Conservation (phyloP, 73 alveolate species). For the Paramecium pentaurelia region DNA sequence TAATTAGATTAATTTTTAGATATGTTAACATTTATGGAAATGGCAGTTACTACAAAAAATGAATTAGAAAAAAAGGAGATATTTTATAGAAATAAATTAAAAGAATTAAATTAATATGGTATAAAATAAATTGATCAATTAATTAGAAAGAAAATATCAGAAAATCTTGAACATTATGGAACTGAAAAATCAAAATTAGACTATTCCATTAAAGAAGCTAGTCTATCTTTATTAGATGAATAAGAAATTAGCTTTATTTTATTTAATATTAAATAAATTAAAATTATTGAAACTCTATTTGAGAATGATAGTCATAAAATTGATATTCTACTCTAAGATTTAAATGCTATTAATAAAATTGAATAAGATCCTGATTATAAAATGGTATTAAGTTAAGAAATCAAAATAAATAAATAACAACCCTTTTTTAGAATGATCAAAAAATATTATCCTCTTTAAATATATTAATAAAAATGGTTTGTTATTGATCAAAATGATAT, state of each 20-base stretch:
- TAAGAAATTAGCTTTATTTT: neutral
- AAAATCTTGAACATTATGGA: conserved; percentile 27
- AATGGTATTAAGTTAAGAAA: conserved; percentile 9
- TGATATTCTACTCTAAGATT: neutral
- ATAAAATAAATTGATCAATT: neutral
- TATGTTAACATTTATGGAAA: conserved; percentile 9
- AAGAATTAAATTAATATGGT: conserved; percentile 29
- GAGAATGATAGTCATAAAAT: neutral
- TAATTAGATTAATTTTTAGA: conserved; percentile 7
- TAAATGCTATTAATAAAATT: neutral
- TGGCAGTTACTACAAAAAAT: conserved; percentile 21
- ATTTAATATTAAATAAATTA: neutral
- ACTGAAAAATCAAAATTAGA: conserved; percentile 24
- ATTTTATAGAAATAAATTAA: neutral
- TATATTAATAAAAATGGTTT: conserved; percentile 33
- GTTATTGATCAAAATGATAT: conserved; percentile 15
- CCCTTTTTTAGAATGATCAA: conserved; percentile 35
- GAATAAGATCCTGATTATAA: neutral
- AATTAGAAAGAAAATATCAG: neutral
- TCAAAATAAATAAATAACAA: neutral
- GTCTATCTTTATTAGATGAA: neutral
- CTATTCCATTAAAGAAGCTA: neutral
- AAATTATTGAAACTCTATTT: neutral
- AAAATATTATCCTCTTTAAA: neutral
- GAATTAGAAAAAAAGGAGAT: conserved; percentile 28